A percentile compares a stretch with the other conserved stretches of the same genome.
Conservation (phyloP, 805 yeast genomes). For the Candida adriatica region DNA sequence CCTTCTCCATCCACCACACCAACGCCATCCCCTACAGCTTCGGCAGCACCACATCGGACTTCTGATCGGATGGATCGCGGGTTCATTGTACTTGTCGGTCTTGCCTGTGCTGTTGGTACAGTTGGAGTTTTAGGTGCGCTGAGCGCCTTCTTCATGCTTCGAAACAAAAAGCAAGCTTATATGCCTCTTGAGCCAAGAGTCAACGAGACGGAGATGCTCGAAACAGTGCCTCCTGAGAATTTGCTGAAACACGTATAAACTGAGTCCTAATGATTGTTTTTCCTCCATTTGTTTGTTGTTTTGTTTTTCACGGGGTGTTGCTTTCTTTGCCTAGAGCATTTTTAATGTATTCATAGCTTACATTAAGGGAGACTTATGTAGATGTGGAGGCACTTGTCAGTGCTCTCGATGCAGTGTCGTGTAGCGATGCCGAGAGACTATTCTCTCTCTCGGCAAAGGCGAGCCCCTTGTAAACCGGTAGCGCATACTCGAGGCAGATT, state of each 20-base stretch:
- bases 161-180: constrained; percentile 33
- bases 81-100: constrained; percentile 59
- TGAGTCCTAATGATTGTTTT: not conserved
- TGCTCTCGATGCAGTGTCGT: constrained; percentile 1
- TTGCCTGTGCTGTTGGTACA: constrained; percentile 59
- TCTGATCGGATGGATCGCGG: constrained; percentile 38
- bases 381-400: not conserved
- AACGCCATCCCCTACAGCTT: constrained; percentile 10
- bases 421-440: constrained; percentile 14
- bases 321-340: not conserved
- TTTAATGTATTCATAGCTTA: not conserved
- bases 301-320: constrained; percentile 2
- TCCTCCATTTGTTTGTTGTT: constrained; percentile 1
- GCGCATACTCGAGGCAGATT: constrained; percentile 24
- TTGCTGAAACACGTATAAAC: constrained; percentile 30
- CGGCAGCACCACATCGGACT: constrained; percentile 2
- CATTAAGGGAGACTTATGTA: not conserved
- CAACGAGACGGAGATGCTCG: constrained; percentile 54
- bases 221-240: constrained; percentile 55
- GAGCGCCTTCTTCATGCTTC: constrained; percentile 31
- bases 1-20: constrained; percentile 15
- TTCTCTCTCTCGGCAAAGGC: constrained; percentile 18
- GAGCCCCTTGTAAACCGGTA: constrained; percentile 23
- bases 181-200: constrained; percentile 46
- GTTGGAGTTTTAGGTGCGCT: constrained; percentile 34